Conservation (phyloP, 2,329 filamentous ascomycete species). For the Beauveria medogensis region DNA sequence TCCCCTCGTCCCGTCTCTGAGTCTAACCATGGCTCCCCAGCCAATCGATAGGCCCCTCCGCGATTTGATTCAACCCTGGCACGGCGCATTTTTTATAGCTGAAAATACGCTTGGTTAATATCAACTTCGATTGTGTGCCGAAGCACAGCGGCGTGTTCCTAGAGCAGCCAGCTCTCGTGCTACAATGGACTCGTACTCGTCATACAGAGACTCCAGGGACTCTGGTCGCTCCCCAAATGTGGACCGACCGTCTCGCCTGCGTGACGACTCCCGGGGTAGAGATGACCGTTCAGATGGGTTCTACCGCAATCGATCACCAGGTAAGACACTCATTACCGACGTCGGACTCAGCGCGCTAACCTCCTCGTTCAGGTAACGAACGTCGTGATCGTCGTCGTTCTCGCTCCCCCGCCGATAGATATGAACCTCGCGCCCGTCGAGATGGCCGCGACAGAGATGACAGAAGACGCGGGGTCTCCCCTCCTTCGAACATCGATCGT, state of each 20-base stretch:
- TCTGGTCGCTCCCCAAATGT: slow-evolving; percentile 42
- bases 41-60: slow-evolving; percentile 1
- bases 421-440: slow-evolving; percentile 62
- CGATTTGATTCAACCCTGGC: not conserved
- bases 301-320: slow-evolving; percentile 61
- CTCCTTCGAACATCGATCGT: slow-evolving; percentile 69
- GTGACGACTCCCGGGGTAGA: slow-evolving; percentile 44
- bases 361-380: slow-evolving; percentile 39
- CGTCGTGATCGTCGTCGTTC: slow-evolving; percentile 56
- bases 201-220: slow-evolving; percentile 41
- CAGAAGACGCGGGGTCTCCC: slow-evolving; percentile 51
- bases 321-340: slow-evolving; percentile 37
- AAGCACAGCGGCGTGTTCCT: not conserved
- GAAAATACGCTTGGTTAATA: not conserved
- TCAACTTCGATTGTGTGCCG: not conserved
- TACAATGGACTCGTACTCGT: slow-evolving; percentile 16
- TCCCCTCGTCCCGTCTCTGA: not conserved
- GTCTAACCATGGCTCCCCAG: slow-evolving; percentile 5
- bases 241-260: slow-evolving; percentile 39
- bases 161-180: not conserved
- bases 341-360: not conserved
- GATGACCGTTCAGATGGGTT: slow-evolving; percentile 52
- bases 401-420: slow-evolving; percentile 67
- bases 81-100: not conserved
- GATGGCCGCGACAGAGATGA: slow-evolving; percentile 61